Percentiles rank a stretch among this genome's conserved stretches.
phyloP scores from a whole-genome alignment of 177 flowering plant species.

The Telopea speciosissima region DNA sequence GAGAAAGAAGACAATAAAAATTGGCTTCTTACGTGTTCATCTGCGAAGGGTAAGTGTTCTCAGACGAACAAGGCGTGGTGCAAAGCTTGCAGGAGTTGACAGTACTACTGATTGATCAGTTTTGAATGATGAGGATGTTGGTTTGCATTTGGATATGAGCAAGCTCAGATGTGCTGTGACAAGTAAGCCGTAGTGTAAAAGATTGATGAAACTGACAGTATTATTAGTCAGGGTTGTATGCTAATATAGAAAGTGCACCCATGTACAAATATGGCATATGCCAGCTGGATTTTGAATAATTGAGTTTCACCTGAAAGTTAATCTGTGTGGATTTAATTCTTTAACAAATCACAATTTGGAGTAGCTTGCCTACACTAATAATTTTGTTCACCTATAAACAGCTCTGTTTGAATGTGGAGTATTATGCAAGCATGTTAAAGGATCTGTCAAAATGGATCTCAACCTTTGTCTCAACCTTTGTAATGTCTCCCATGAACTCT shows the following conservation, averaged over 20 bases:
- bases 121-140: not conserved
- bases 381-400: no score
- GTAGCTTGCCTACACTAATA: no score
- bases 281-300: no score
- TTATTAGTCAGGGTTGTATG: not conserved
- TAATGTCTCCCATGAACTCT: no score
- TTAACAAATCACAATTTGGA: no score
- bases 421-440: no score
- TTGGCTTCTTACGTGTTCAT: slow-evolving; percentile 17
- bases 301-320: no score
- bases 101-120: slow-evolving; percentile 16
- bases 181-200: slow-evolving; percentile 44
- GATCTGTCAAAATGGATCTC: no score
- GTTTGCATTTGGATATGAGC: slow-evolving; percentile 19
- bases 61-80: slow-evolving; percentile 52
- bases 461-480: no score
- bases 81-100: slow-evolving; percentile 36
- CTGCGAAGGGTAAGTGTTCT: slow-evolving; percentile 34
- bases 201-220: slow-evolving; percentile 27
- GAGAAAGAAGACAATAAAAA: slow-evolving; percentile 15
- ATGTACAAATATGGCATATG: no score
- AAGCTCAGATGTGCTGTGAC: slow-evolving; percentile 42
- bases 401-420: no score
- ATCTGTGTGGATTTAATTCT: no score
- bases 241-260: not conserved